These are phyloP conservation scores for Plenodomus lindquistii DNA, from an alignment of 2,329 filamentous ascomycete species.

Conservation along the genomic window DNA sequence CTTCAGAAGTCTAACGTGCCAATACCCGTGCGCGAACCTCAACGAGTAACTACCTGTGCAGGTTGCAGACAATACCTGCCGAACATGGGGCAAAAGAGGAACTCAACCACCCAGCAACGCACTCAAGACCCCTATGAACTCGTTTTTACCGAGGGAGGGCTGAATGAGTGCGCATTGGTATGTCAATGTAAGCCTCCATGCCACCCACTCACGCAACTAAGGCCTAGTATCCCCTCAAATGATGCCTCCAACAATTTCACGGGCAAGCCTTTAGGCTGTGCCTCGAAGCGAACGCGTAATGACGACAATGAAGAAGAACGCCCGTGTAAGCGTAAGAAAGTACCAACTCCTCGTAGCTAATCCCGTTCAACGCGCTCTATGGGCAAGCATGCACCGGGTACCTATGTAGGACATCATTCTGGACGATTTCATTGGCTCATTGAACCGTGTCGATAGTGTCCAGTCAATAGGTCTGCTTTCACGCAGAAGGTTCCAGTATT, in stretches of 20 bases:
- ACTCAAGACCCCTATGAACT: neutral
- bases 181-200: neutral
- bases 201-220: neutral
- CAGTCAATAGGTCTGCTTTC: too few species aligned
- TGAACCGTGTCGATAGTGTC: too few species aligned
- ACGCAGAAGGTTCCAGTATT: too few species aligned
- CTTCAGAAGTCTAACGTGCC: conserved; percentile 23
- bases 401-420: too few species aligned
- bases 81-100: neutral
- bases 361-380: too few species aligned
- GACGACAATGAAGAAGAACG: neutral
- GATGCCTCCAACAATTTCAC: neutral
- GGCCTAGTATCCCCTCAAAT: neutral
- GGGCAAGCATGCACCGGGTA: too few species aligned
- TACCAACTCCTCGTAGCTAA: too few species aligned
- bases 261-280: too few species aligned
- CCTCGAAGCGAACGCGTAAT: neutral
- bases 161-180: neutral
- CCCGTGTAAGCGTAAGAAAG: too few species aligned
- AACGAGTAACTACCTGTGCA: neutral
- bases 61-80: neutral
- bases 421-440: too few species aligned
- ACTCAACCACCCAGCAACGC: neutral
- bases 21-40: conserved; percentile 10
- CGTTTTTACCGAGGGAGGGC: neutral